Conservation (phyloP, 2,329 filamentous ascomycete species). For the Fusarium albosuccineum region DNA sequence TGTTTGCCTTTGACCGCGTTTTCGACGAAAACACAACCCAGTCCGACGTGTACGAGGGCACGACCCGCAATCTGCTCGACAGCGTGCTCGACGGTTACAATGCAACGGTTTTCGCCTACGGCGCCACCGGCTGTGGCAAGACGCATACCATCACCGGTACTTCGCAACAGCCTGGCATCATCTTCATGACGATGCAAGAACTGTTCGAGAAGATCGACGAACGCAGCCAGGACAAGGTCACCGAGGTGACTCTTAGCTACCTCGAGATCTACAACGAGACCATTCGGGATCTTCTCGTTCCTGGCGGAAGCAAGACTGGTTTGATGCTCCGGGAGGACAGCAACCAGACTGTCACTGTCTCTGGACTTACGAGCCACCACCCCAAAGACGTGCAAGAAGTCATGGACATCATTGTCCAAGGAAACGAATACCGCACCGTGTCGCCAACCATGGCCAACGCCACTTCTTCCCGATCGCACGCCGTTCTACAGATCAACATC, state of each 20-base stretch:
- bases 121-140: slow-evolving; percentile 97
- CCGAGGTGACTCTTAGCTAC: slow-evolving; percentile 93
- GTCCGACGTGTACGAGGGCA: slow-evolving; percentile 93
- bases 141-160: slow-evolving; percentile 98
- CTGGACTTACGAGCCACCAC: slow-evolving; percentile 90
- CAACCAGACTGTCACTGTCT: slow-evolving; percentile 91
- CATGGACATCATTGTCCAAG: slow-evolving; percentile 98
- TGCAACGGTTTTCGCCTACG: slow-evolving; percentile 98
- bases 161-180: slow-evolving; percentile 92
- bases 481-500: slow-evolving; percentile 96
- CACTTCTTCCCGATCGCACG: slow-evolving; percentile 96
- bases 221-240: slow-evolving; percentile 84
- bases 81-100: slow-evolving; percentile 98
- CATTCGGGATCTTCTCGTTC: slow-evolving; percentile 93
- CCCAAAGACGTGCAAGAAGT: slow-evolving; percentile 94
- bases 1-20: slow-evolving; percentile 95
- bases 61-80: slow-evolving; percentile 89
- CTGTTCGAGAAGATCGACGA: slow-evolving; percentile 97
- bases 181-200: slow-evolving; percentile 99
- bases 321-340: slow-evolving; percentile 95
- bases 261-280: slow-evolving; percentile 99
- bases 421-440: slow-evolving; percentile 94
- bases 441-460: slow-evolving; percentile 98
- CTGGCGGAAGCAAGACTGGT: slow-evolving; percentile 83
- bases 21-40: slow-evolving; percentile 97